These are phyloP conservation scores for Neolentinus lepideus DNA, from an alignment of 1,284 basidiomycete species.

Conservation along the genomic window DNA sequence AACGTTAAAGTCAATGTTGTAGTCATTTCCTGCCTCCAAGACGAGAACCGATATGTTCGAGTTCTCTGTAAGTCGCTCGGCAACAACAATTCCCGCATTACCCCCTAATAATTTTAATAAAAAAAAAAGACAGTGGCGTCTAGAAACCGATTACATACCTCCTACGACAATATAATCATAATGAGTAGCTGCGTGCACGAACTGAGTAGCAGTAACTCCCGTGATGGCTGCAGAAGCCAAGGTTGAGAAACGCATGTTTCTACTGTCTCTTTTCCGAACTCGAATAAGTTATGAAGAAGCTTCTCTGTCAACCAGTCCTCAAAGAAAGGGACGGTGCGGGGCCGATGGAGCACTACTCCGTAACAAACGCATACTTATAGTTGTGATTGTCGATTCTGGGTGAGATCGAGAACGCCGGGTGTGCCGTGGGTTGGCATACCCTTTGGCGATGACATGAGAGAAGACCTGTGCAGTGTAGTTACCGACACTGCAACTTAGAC, in stretches of 20 bases:
- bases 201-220: background rate
- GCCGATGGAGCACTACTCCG: background rate
- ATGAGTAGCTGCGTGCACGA: background rate
- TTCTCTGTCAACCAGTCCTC: background rate
- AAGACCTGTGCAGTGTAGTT: background rate
- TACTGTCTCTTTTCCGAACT: background rate
- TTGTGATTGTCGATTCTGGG: background rate
- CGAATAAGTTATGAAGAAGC: background rate
- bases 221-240: background rate
- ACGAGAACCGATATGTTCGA: background rate
- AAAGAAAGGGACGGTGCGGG: background rate
- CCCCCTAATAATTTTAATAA: background rate
- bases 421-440: background rate
- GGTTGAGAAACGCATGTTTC: background rate
- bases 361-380: background rate
- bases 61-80: background rate
- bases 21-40: background rate
- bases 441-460: background rate
- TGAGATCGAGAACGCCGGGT: background rate
- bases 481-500: background rate
- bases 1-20: background rate
- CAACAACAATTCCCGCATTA: background rate
- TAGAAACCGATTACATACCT: background rate
- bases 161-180: constrained; percentile 1
- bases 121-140: background rate